phyloP scores from a whole-genome alignment of 2,329 filamentous ascomycete species.

The Alternaria viburni region DNA sequence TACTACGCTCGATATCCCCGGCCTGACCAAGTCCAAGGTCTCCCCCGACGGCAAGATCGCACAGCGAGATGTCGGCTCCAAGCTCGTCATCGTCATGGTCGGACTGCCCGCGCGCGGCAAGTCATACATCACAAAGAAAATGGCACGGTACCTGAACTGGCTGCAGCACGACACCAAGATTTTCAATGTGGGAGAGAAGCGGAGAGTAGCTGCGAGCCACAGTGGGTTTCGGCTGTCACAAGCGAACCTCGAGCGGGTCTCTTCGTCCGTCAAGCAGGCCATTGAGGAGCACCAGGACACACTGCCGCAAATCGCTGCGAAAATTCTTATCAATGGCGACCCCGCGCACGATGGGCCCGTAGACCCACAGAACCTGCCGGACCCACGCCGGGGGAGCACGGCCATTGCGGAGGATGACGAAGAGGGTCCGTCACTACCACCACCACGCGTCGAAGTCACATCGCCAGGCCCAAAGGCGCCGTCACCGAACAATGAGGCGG shows the following conservation, averaged over 20 bases:
- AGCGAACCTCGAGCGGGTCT: conserved; percentile 35
- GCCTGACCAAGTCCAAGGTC: conserved; percentile 91
- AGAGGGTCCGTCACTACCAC: conserved; percentile 15
- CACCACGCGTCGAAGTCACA: conserved; percentile 42
- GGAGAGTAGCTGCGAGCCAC: conserved; percentile 77
- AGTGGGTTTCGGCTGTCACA: conserved; percentile 50
- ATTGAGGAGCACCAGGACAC: conserved; percentile 37
- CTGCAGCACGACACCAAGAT: conserved; percentile 94
- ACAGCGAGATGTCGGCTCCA: conserved; percentile 90
- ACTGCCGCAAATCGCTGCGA: conserved; percentile 53
- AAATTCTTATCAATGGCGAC: conserved; percentile 66
- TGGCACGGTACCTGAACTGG: conserved; percentile 95
- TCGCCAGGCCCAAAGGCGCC: conserved; percentile 40
- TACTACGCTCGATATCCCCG: conserved; percentile 95
- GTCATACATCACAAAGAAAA: conserved; percentile 98
- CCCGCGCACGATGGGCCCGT: conserved; percentile 47
- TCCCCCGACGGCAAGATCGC: conserved; percentile 96
- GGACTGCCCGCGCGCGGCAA: conserved; percentile 94
- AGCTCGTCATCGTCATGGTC: conserved; percentile 98
- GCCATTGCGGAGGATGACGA: conserved; percentile 30
- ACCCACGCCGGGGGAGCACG: conserved; percentile 34
- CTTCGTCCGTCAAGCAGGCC: conserved; percentile 31
- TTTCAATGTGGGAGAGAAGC: conserved; percentile 95
- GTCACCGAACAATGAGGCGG: conserved; percentile 23
- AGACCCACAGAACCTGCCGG: conserved; percentile 41